phyloP scores from a whole-genome alignment of 257 asterid species.

The Solanum commersonii region DNA sequence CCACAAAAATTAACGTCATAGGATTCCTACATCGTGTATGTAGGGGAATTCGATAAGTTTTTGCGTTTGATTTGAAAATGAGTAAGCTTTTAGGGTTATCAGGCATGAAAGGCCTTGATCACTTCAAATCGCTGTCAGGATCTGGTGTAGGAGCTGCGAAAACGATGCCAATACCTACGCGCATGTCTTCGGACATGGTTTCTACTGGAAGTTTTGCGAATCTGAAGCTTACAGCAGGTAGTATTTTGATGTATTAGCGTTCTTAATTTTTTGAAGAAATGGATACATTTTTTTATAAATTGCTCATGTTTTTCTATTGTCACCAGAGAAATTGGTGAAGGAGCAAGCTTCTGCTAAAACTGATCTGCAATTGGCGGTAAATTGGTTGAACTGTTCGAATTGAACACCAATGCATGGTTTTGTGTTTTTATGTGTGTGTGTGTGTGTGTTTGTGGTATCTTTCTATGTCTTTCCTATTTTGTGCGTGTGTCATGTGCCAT shows the following conservation, averaged over 20 bases:
- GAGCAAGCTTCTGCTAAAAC: slow-evolving; percentile 90
- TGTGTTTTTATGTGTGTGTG: background rate
- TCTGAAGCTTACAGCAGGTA: slow-evolving; percentile 91
- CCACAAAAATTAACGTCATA: background rate
- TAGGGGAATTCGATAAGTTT: background rate
- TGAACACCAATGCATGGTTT: background rate
- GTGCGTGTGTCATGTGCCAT: background rate
- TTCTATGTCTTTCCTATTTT: background rate
- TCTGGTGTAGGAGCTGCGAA: slow-evolving; percentile 40
- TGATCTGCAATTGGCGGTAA: slow-evolving; percentile 84
- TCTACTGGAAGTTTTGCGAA: slow-evolving; percentile 69
- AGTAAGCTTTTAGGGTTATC: slow-evolving; percentile 58
- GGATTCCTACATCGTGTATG: background rate
- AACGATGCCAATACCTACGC: slow-evolving; percentile 31
- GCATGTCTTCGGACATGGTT: slow-evolving; percentile 37
- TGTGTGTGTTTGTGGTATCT: background rate
- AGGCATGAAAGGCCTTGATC: slow-evolving; percentile 61
- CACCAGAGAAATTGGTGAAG: slow-evolving; percentile 76
- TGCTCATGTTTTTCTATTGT: background rate
- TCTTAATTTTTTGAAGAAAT: background rate
- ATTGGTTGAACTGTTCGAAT: background rate
- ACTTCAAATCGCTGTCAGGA: slow-evolving; percentile 35
- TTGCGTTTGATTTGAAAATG: slow-evolving; percentile 28
- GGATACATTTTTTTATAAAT: background rate
- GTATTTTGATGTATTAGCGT: background rate